Evolutionary conservation across 352 stramenopile genomes (phyloP), one percentile per base, ranked within the genome.

Genomic region (Globisporangium orthogonon): DNA sequence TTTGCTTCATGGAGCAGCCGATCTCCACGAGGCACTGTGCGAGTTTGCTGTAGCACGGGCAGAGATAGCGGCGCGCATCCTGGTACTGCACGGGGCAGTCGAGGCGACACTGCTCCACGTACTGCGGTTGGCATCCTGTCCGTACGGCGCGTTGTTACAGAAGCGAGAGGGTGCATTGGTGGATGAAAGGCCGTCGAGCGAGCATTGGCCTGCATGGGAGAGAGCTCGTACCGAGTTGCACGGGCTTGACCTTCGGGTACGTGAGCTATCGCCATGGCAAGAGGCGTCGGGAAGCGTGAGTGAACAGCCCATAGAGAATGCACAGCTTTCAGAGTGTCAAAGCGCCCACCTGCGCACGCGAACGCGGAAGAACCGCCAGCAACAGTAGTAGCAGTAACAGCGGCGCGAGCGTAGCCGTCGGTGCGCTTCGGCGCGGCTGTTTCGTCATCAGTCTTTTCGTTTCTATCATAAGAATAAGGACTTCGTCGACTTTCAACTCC

Each of bases 21-120:
- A 88, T 76, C 18, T 72, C 58, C 33, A 87, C 74, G 40, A 89
- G 67, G 52, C 81, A 91, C 46, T 78, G 66, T 9, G 68, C 72
- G 28, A 91, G 55, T 58, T 89, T 89, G 64, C 81, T 91, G 66
- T 87, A 91, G 61, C 80, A 91, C 14, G 74, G 80, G 63, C 78
- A 91, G 29, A 83, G 68, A 56, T 71, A 88, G 18, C 74, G 69
- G 9, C 40, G 52, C 18, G 65, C 44, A 63, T 88, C 80, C 18
- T 91, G 70, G 54, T 87, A 91, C 45, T 87, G 76, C 44, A 40
- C 41, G 10, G 69, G 50, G 56, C 77, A 91, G 50, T 73, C 60
- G 57, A 73, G 71, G 39, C 74, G 71, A 61, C 80, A 91, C 23
- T 65, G 58, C 47, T 73, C 31, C 48, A 88, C 71, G 49, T 86